Percentiles rank a stretch among this genome's conserved stretches.
Conservation (phyloP, 495 filamentous ascomycete genomes). For the Penicillium riverlandense region DNA sequence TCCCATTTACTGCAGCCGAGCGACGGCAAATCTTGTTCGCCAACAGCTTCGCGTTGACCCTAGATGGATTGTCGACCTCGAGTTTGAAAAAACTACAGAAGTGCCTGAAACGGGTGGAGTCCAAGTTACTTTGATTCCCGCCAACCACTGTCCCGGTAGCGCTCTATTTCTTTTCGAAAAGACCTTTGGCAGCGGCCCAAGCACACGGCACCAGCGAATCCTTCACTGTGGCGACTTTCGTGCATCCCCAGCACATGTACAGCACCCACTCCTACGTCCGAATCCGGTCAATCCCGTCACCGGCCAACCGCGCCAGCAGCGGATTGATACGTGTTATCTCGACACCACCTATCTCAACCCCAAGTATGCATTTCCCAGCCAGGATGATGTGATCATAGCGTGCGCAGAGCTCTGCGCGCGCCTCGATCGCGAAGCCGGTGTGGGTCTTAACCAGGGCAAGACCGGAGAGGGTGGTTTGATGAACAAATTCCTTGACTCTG, state of each 20-base stretch:
- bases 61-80: constrained; percentile 75
- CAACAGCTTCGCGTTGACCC: constrained; percentile 79
- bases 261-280: constrained; percentile 73
- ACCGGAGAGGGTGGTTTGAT: constrained; percentile 45
- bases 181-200: constrained; percentile 49
- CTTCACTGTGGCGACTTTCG: constrained; percentile 96
- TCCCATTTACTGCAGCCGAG: constrained; percentile 90
- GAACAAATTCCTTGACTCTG: constrained; percentile 50
- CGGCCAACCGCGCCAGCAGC: constrained; percentile 69
- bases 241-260: constrained; percentile 78
- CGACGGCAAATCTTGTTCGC: constrained; percentile 84
- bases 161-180: constrained; percentile 93
- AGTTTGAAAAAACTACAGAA: constrained; percentile 76
- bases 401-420: constrained; percentile 83
- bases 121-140: constrained; percentile 86
- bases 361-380: constrained; percentile 88
- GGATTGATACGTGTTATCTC: constrained; percentile 89
- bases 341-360: constrained; percentile 97
- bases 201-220: constrained; percentile 60
- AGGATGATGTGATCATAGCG: constrained; percentile 77
- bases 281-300: constrained; percentile 60
- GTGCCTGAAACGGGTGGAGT: constrained; percentile 75
- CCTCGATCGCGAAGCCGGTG: constrained; percentile 49
- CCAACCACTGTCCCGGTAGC: constrained; percentile 95
- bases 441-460: constrained; percentile 36